These are phyloP conservation scores for Ceratobasidium sp. DNA, from an alignment of 1,284 basidiomycete genomes.

Conservation along the genomic window DNA sequence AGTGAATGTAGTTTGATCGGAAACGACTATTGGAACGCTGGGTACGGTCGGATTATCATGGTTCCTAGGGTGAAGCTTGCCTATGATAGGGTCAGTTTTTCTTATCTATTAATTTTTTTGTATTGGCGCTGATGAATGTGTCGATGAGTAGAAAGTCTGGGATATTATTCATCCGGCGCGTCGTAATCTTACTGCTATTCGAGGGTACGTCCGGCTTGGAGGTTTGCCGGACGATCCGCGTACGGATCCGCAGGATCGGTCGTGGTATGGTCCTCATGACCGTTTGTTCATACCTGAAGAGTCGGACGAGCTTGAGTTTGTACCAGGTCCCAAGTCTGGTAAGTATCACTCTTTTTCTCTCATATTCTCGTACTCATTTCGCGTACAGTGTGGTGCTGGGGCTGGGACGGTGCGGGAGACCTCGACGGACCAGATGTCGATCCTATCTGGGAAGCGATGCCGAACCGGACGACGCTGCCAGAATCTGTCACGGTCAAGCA, in stretches of 20 bases:
- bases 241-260: constrained; percentile 93
- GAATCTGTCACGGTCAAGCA: constrained; percentile 83
- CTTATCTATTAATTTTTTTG: background rate
- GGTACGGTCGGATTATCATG: constrained; percentile 96
- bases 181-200: constrained; percentile 91
- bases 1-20: constrained; percentile 95
- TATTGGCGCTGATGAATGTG: background rate
- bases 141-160: constrained; percentile 78
- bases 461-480: constrained; percentile 72
- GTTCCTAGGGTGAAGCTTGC: constrained; percentile 95
- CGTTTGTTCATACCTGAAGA: constrained; percentile 91
- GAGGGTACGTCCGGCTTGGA: constrained; percentile 90
- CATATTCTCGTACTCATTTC: constrained; percentile 25
- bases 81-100: constrained; percentile 81
- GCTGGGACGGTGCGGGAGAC: constrained; percentile 97
- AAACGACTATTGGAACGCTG: constrained; percentile 94
- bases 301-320: constrained; percentile 79
- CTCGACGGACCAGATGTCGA: constrained; percentile 95
- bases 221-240: constrained; percentile 94
- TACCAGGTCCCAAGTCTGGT: constrained; percentile 89
- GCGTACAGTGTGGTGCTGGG: constrained; percentile 93
- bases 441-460: constrained; percentile 92
- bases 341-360: constrained; percentile 56
- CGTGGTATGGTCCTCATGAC: constrained; percentile 97
- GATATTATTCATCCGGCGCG: constrained; percentile 92